phyloP scores from a whole-genome alignment of 345 rosid genomes.

The Hirschfeldia incana region DNA sequence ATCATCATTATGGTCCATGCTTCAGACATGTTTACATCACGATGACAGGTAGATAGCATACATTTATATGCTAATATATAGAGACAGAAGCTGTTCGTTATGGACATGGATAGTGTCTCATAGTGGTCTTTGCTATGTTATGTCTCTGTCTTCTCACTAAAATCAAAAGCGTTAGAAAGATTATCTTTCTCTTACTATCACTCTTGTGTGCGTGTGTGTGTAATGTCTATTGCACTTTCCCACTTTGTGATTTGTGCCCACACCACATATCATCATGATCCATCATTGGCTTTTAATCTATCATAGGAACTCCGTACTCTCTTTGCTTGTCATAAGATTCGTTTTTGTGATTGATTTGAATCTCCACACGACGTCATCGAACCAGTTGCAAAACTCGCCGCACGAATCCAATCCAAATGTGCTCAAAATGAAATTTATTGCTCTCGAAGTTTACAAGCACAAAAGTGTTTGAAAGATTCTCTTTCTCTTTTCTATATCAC shows the following conservation, averaged over 20 bases:
- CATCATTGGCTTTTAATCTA: slow-evolving; percentile 23
- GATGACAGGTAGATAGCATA: slow-evolving; percentile 22
- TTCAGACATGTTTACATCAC: slow-evolving; percentile 31
- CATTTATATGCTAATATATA: slow-evolving; percentile 8
- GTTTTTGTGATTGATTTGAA: slow-evolving; percentile 15
- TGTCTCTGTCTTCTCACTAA: slow-evolving; percentile 36
- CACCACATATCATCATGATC: background rate
- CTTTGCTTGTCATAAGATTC: slow-evolving; percentile 18
- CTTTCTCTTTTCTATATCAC: slow-evolving; percentile 21
- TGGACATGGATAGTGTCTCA: slow-evolving; percentile 34
- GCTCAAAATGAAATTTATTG: slow-evolving; percentile 10
- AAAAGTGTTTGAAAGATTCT: slow-evolving; percentile 35
- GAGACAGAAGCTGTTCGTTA: slow-evolving; percentile 35
- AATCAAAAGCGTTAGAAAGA: slow-evolving; percentile 34
- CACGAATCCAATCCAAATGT: slow-evolving; percentile 9
- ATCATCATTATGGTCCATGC: slow-evolving; percentile 26
- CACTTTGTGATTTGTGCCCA: slow-evolving; percentile 40
- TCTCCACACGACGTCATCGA: background rate
- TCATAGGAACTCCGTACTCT: slow-evolving; percentile 6
- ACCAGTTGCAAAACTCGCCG: slow-evolving; percentile 4
- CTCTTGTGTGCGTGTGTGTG: background rate
- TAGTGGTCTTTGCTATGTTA: slow-evolving; percentile 33
- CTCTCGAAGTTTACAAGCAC: slow-evolving; percentile 24
- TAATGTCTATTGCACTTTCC: slow-evolving; percentile 40
- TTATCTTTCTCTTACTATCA: slow-evolving; percentile 30